Conservation (phyloP, 306 rosid species). For the Oemleria cerasiformis region DNA sequence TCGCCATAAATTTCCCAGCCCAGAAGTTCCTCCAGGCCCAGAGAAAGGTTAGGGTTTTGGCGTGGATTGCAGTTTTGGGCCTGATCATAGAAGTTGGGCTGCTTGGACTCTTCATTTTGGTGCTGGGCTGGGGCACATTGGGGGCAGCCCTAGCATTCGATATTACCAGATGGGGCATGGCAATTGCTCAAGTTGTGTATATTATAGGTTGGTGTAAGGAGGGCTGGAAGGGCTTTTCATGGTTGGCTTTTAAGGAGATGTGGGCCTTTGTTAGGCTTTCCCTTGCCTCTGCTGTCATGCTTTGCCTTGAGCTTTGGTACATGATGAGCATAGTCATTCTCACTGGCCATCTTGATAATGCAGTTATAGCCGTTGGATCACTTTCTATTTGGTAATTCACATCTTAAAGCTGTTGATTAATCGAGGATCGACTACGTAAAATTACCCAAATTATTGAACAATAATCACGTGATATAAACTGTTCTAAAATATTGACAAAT, state of each 20-base stretch:
- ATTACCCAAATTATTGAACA: no score
- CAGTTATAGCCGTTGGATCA: slow-evolving; percentile 49
- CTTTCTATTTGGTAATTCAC: slow-evolving; percentile 50
- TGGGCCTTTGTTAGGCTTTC: slow-evolving; percentile 78
- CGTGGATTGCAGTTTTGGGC: slow-evolving; percentile 58
- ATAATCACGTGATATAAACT: no score
- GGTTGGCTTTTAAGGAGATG: slow-evolving; percentile 63
- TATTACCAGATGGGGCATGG: slow-evolving; percentile 54
- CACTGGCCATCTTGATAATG: slow-evolving; percentile 39
- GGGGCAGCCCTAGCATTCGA: slow-evolving; percentile 68
- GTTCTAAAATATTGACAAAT: no score
- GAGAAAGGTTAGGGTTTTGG: slow-evolving; percentile 53
- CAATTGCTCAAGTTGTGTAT: slow-evolving; percentile 57
- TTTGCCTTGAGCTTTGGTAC: slow-evolving; percentile 72
- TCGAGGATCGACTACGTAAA: no score
- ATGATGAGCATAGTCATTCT: slow-evolving; percentile 25
- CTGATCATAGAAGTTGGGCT: slow-evolving; percentile 38
- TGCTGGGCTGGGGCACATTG: slow-evolving; percentile 45
- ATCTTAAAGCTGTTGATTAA: background rate
- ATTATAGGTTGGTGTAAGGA: slow-evolving; percentile 68
- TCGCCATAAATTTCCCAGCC: slow-evolving; percentile 58
- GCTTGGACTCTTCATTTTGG: slow-evolving; percentile 50
- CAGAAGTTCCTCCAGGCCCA: slow-evolving; percentile 83
- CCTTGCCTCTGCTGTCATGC: slow-evolving; percentile 78
- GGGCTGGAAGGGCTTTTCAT: slow-evolving; percentile 67